A percentile compares a stretch with the other conserved stretches of the same genome.
Conservation (phyloP, 2,329 filamentous ascomycete species). For the Aureobasidium zeae region DNA sequence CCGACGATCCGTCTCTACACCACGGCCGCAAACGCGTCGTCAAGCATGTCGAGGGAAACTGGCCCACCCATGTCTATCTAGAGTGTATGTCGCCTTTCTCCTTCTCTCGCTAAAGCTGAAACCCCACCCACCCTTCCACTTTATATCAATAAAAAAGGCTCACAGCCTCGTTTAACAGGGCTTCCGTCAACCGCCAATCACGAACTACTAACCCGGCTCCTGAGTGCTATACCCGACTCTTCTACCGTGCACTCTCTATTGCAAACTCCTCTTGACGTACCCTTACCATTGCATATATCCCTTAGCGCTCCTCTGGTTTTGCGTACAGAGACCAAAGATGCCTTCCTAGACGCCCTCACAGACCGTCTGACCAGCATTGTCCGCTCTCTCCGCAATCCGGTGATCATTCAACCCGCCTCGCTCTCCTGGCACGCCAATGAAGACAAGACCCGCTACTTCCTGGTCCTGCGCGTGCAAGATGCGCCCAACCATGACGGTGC, state of each 20-base stretch:
- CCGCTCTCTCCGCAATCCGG: conserved; percentile 24
- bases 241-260: conserved; percentile 56
- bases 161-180: no score
- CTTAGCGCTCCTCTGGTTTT: conserved; percentile 75
- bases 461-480: conserved; percentile 36
- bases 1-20: conserved; percentile 77
- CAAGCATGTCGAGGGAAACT: conserved; percentile 80
- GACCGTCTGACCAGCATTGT: background rate
- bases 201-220: background rate
- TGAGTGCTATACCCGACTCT: conserved; percentile 2
- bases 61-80: conserved; percentile 86
- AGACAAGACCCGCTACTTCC: conserved; percentile 66
- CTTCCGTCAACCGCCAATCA: conserved; percentile 6
- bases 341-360: conserved; percentile 52
- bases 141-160: no score
- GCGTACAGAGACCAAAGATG: conserved; percentile 58
- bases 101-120: background rate
- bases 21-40: conserved; percentile 72
- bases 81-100: conserved; percentile 60
- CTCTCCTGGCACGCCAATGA: conserved; percentile 59
- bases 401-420: conserved; percentile 36
- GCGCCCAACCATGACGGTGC: conserved; percentile 23
- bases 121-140: conserved; percentile 5
- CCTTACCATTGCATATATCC: conserved; percentile 80
- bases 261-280: conserved; percentile 65